Conservation (phyloP, 2,329 filamentous ascomycete genomes). For the Ophiocordyceps camponoti-leonardi region DNA sequence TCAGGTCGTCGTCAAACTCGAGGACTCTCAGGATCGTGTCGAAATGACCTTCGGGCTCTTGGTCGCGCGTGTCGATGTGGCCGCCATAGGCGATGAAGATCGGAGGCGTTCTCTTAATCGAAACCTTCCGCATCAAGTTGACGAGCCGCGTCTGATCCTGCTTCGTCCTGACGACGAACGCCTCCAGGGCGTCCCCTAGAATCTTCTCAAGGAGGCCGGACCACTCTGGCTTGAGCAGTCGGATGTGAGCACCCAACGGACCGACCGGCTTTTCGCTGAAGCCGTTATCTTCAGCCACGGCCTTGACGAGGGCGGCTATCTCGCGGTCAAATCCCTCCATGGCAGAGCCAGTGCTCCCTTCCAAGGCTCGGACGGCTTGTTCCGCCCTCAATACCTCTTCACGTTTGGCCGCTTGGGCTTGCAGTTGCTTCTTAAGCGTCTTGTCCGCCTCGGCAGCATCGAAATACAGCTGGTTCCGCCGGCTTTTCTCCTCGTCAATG, state of each 20-base stretch:
- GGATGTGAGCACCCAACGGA: constrained; percentile 64
- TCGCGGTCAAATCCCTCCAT: constrained; percentile 46
- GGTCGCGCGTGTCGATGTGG: constrained; percentile 15
- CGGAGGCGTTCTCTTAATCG: constrained; percentile 29
- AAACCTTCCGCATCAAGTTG: constrained; percentile 41
- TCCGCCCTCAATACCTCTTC: constrained; percentile 37
- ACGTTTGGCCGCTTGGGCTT: constrained; percentile 24
- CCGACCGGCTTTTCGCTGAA: constrained; percentile 65
- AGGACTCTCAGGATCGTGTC: constrained; percentile 68
- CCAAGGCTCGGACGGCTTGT: constrained; percentile 28
- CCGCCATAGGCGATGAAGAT: constrained; percentile 21
- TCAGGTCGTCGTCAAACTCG: constrained; percentile 62
- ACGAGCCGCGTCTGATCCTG: constrained; percentile 55
- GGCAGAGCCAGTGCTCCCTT: constrained; percentile 35
- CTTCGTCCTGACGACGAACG: constrained; percentile 68
- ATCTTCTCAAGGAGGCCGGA: constrained; percentile 62
- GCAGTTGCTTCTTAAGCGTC: constrained; percentile 12
- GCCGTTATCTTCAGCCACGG: constrained; percentile 50
- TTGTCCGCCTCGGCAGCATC: constrained; percentile 14
- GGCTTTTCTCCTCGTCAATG: constrained; percentile 11
- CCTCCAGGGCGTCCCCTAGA: constrained; percentile 51
- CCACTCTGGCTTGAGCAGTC: constrained; percentile 67
- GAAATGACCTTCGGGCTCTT: constrained; percentile 57
- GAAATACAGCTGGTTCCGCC: constrained; percentile 16
- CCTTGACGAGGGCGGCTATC: constrained; percentile 45